Evolutionary conservation across 1,139 yeast species (phyloP), one percentile per base, ranked within the genome.

Genomic region (Candida gigantensis): DNA sequence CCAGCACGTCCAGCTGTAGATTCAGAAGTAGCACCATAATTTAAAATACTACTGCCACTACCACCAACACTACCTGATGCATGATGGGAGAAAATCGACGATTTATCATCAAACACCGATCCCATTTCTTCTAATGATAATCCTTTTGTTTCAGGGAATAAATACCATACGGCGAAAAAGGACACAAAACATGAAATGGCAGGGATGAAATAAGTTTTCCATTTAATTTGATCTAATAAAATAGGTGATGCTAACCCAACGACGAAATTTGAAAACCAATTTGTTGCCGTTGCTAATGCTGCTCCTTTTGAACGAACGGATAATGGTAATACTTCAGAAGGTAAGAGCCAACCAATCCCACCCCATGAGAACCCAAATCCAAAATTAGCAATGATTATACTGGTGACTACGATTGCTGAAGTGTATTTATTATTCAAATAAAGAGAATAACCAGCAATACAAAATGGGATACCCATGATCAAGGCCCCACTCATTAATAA

Each of bases 191-290:
- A 88, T 27, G 86, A 84, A 18, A 74, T 57, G 1, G 94, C 92
- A 40, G 92, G 96, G 39, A 89, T 76, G 47, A 89, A 65, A 58
- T 89, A 89, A 30, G 94, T 74, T 43, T 80, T 72, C 95, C 96
- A 89, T 28, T 76, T 72, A 50, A 89, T 85, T 7, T 62, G 40
- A 50, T 85, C 95, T 50, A 89, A 84, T 41, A 89, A 71, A 24
- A 89, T 76, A 1, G 97, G 97, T 0, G 96, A 86, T 77, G 84
- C 74, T 60, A 87, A 92, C 8, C 97, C 97, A 15, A 89, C 97
- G 32, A 89, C 64, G 66, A 88, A 89, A 62, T 89, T 89, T 65
- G 87, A 89, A n/a, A 87, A 76, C 97, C 97, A 90, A 58, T 89
- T 89, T 7, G 95, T 81, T 1, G 96, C 96, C 0, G 96, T 89